Evolutionary conservation across 2,329 filamentous ascomycete genomes (phyloP), one percentile per base, ranked within the genome.

Genomic region (Aschersonia sp.): DNA sequence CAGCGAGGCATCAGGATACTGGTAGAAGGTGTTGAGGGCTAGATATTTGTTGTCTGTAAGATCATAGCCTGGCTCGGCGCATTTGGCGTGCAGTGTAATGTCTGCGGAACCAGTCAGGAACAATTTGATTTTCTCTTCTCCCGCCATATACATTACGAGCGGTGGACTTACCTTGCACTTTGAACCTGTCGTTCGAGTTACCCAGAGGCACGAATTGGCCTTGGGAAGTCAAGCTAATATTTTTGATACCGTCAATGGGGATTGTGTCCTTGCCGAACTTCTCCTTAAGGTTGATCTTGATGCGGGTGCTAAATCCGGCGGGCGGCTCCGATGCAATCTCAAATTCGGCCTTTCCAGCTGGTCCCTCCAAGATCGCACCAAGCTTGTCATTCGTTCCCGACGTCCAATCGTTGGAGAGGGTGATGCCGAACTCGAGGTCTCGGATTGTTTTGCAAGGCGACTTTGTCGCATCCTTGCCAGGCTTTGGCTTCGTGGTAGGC

Each of bases 1-100:
- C 49, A 5, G 54, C 55, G 46, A 45, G 44, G 5, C 14, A 50
- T n/a, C 47, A 8, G 41, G 41, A 14, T 42, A n/a, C 22, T 42
- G 41, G n/a, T 42, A 42, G 12, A 8, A 29, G 9, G 22, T 14
- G 14, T 42, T 42, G 41, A 42, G 41, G 7, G 12, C 7, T n/a
- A 29, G 12, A 42, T 4, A 42, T 8, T n/a, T 42, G 22, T 42
- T 42, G 22, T 42, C 12, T 42, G 41, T 14, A 5, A 14, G 2
- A 8, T 42, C 41, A 14, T 11, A 42, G 41, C 41, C 41, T 11
- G 41, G 41, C 7, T 42, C 44, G 22, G 22, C 41, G 22, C 41
- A 42, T 11, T 42, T 42, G 12, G 41, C 41, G 8, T 29, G 22
- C 41, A 42, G 22, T 42, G 22, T 11, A 5, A 42, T 42, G 22